Percentiles rank a stretch among this genome's conserved stretches.
Evolutionary conservation across 2,329 filamentous ascomycete species (phyloP).

Genomic region (Pseudocercospora musae): DNA sequence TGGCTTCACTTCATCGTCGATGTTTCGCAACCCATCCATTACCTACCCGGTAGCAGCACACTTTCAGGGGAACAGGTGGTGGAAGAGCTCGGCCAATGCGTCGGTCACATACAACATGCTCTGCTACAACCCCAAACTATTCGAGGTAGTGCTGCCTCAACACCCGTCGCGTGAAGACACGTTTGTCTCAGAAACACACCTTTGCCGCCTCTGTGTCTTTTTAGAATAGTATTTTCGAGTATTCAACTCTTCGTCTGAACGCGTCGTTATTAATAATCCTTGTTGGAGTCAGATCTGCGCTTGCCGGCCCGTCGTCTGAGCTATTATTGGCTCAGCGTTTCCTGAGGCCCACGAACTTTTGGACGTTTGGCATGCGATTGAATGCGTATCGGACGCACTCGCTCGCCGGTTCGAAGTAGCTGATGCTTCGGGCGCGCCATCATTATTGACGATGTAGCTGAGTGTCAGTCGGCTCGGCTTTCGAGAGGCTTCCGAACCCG

Average conservation of each 20-base stretch:
- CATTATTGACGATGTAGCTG: background rate
- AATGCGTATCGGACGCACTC: background rate
- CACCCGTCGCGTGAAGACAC: too few relatives aligned
- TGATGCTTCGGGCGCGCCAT: background rate
- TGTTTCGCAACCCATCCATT: background rate
- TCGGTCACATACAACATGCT: background rate
- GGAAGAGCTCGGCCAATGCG: background rate
- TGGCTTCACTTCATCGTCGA: background rate
- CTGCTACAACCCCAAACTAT: too few relatives aligned
- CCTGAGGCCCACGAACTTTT: background rate
- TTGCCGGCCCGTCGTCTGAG: too few relatives aligned
- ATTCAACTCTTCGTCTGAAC: too few relatives aligned
- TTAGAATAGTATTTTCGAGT: too few relatives aligned
- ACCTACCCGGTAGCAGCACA: too few relatives aligned
- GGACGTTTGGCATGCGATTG: background rate
- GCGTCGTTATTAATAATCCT: too few relatives aligned
- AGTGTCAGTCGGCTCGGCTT: background rate
- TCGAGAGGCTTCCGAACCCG: background rate
- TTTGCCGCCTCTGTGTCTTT: too few relatives aligned
- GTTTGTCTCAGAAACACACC: too few relatives aligned
- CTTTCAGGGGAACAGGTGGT: background rate
- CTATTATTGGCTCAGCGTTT: background rate
- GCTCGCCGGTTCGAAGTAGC: background rate
- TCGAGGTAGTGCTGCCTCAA: too few relatives aligned
- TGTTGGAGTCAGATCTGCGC: too few relatives aligned